These are phyloP conservation scores for Trichosporon faecale DNA, from an alignment of 1,284 basidiomycete species.

Conservation along the genomic window DNA sequence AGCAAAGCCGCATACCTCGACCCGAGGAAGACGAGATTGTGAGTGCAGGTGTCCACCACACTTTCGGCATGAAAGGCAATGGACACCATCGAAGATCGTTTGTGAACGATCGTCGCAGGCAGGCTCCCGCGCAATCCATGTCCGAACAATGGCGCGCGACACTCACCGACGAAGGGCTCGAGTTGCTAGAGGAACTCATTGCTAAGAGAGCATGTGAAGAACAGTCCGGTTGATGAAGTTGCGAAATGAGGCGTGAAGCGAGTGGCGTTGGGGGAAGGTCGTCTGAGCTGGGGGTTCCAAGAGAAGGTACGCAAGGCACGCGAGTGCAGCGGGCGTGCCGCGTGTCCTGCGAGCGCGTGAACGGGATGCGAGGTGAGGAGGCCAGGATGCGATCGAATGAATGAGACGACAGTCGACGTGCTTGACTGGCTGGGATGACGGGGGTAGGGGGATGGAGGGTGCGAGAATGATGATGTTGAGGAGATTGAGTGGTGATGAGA, in stretches of 20 bases:
- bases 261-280: neutral
- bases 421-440: neutral
- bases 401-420: neutral
- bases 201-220: neutral
- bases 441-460: neutral
- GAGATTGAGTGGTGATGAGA: slow-evolving; percentile 2
- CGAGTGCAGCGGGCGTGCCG: neutral
- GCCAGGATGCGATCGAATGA: neutral
- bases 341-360: neutral
- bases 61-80: neutral
- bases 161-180: neutral
- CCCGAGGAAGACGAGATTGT: neutral
- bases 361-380: neutral
- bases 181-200: neutral
- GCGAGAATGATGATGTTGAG: neutral
- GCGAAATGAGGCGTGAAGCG: neutral
- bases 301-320: neutral
- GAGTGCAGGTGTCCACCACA: neutral
- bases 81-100: neutral
- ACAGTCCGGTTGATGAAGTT: neutral
- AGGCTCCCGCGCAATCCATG: neutral
- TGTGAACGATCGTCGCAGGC: neutral
- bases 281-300: neutral
- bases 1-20: neutral
- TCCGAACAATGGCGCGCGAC: neutral